These are phyloP conservation scores for Mucor velutinosus DNA, from an alignment of 371 early-diverging fungal genomes.

Conservation along the genomic window DNA sequence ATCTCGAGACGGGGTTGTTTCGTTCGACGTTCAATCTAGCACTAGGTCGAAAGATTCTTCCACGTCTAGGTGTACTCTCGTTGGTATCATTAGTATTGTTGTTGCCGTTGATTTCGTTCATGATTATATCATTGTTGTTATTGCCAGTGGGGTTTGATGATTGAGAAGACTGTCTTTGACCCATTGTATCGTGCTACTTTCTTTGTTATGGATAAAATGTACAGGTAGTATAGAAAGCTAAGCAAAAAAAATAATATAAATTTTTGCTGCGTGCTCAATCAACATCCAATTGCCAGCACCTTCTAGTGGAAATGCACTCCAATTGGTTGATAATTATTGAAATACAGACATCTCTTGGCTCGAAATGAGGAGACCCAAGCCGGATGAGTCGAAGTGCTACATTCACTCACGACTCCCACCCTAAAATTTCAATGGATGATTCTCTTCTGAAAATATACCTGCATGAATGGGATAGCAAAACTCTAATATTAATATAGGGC, in stretches of 20 bases:
- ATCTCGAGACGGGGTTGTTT: neutral
- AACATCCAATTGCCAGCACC: neutral
- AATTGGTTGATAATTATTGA: neutral
- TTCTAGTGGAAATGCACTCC: neutral
- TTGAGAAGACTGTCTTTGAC: slow-evolving; percentile 25
- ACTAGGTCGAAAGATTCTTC: slow-evolving; percentile 13
- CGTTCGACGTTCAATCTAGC: slow-evolving; percentile 8
- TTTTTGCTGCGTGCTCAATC: slow-evolving; percentile 2
- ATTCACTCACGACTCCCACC: neutral
- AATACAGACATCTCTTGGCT: neutral
- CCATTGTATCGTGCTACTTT: slow-evolving; percentile 12
- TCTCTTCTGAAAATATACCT: neutral
- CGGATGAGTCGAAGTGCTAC: neutral
- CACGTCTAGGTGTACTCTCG: neutral
- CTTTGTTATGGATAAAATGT: neutral
- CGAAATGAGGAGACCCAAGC: neutral
- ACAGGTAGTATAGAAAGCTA: neutral
- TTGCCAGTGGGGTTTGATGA: neutral
- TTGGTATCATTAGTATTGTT: neutral
- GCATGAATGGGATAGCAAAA: neutral
- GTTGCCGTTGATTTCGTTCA: neutral
- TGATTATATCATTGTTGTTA: neutral
- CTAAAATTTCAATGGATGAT: neutral
- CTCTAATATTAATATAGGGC: neutral
- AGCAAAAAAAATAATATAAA: neutral